phyloP scores from a whole-genome alignment of 1,284 basidiomycete genomes.

The Cutaneotrichosporon sp. region DNA sequence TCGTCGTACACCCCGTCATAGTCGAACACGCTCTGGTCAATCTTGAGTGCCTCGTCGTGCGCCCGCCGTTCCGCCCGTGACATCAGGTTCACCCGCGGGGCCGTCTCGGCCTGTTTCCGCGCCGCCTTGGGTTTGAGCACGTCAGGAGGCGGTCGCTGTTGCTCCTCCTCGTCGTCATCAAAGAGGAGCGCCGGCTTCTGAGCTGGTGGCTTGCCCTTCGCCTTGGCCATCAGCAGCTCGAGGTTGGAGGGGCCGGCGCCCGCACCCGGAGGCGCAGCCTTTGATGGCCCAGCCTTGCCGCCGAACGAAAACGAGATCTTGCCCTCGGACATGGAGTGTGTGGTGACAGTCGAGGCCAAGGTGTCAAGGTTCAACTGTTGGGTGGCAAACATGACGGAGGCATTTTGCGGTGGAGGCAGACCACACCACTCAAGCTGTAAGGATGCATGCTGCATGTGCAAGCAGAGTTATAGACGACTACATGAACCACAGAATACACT shows the following conservation, averaged over 20 bases:
- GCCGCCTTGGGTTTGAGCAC: background rate
- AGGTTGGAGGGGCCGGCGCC: too few species aligned
- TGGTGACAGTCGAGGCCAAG: background rate
- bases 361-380: background rate
- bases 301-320: constrained; percentile 45
- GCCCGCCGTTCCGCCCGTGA: constrained; percentile 37
- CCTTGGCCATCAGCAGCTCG: constrained; percentile 38
- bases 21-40: constrained; percentile 83
- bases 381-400: background rate
- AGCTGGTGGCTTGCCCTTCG: constrained; percentile 16
- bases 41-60: constrained; percentile 64
- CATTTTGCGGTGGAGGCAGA: background rate
- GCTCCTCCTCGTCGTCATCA: constrained; percentile 35
- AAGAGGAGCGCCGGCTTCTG: constrained; percentile 17
- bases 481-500: background rate
- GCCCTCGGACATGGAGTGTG: constrained; percentile 19
- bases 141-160: constrained; percentile 4
- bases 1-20: constrained; percentile 96
- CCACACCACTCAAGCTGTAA: background rate
- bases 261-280: too few species aligned
- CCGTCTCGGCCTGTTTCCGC: constrained; percentile 2
- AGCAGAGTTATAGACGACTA: background rate
- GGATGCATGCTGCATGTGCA: background rate
- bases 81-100: constrained; percentile 7
- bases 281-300: constrained; percentile 6